phyloP scores from a whole-genome alignment of 2,329 filamentous ascomycete genomes.

The Aspergillus novoparasiticus region DNA sequence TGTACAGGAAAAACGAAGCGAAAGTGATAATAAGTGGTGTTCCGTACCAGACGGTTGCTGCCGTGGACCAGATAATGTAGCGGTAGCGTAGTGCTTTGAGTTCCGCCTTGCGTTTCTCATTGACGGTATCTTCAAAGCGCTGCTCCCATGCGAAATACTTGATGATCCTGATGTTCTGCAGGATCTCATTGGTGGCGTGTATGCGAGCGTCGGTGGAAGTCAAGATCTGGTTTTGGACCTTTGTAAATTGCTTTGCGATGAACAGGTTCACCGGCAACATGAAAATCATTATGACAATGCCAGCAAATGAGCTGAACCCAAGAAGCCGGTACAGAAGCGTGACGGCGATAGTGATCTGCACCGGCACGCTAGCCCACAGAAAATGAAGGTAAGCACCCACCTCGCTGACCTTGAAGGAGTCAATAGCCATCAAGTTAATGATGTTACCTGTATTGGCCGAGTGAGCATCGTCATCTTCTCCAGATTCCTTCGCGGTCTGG shows the following conservation, averaged over 20 bases:
- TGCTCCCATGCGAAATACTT: constrained; percentile 99
- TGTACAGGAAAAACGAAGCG: constrained; percentile 93
- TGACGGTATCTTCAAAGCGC: constrained; percentile 81
- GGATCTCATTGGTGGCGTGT: constrained; percentile 91
- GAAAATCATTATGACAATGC: constrained; percentile 84
- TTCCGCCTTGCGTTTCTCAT: constrained; percentile 82
- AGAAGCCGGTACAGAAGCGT: constrained; percentile 84
- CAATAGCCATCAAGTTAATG: constrained; percentile 98
- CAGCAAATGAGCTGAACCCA: constrained; percentile 89
- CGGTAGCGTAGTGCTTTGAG: constrained; percentile 75
- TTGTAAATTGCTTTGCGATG: constrained; percentile 82
- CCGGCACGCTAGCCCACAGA: constrained; percentile 86
- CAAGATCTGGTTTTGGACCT: constrained; percentile 87
- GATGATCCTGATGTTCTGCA: constrained; percentile 98
- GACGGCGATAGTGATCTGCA: constrained; percentile 81
- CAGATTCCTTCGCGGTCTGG: constrained; percentile 25
- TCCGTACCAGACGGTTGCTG: constrained; percentile 94
- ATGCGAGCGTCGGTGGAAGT: constrained; percentile 93
- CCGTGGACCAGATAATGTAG: constrained; percentile 88
- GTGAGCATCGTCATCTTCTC: constrained; percentile 54
- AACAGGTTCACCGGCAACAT: constrained; percentile 88
- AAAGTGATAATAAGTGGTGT: constrained; percentile 95
- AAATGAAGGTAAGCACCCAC: constrained; percentile 95
- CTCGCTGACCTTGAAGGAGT: constrained; percentile 98
- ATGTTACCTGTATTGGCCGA: constrained; percentile 96